A percentile compares a stretch with the other conserved stretches of the same genome.
Conservation (phyloP, 257 asterid species). For the Solanum pennellii region DNA sequence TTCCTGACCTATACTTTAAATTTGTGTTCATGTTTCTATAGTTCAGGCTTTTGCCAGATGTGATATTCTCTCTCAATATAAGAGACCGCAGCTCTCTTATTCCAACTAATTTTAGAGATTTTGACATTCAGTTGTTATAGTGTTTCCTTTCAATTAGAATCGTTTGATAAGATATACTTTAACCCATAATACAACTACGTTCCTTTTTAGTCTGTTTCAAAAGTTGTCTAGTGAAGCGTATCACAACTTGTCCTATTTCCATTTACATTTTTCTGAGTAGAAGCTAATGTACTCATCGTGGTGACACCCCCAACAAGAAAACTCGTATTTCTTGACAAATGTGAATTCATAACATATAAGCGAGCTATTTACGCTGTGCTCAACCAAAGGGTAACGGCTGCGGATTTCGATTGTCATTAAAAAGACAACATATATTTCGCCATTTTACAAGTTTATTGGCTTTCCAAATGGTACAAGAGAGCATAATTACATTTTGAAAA, state of each 20-base stretch:
- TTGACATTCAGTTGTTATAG: not conserved
- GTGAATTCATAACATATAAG: not conserved
- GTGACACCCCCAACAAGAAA: not conserved
- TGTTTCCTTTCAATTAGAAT: not conserved
- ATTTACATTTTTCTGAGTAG: not conserved
- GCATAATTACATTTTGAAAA: not conserved
- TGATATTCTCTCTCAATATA: not conserved
- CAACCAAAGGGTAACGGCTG: too few relatives aligned
- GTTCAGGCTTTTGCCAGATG: not conserved
- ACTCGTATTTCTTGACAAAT: not conserved
- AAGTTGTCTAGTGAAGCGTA: not conserved
- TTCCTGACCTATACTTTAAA: not conserved
- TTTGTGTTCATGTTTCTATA: not conserved
- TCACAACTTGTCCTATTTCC: not conserved
- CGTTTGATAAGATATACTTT: not conserved
- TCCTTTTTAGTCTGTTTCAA: not conserved
- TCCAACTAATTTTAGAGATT: not conserved
- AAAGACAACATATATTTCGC: not conserved
- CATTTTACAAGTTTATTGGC: not conserved
- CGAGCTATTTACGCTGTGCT: too few relatives aligned
- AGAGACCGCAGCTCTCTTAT: not conserved
- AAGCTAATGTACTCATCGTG: not conserved
- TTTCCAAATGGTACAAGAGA: not conserved
- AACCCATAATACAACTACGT: not conserved
- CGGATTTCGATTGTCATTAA: too few relatives aligned